These are phyloP conservation scores for Sinapis alba DNA, from an alignment of 441 rosid genomes.

Conservation along the genomic window DNA sequence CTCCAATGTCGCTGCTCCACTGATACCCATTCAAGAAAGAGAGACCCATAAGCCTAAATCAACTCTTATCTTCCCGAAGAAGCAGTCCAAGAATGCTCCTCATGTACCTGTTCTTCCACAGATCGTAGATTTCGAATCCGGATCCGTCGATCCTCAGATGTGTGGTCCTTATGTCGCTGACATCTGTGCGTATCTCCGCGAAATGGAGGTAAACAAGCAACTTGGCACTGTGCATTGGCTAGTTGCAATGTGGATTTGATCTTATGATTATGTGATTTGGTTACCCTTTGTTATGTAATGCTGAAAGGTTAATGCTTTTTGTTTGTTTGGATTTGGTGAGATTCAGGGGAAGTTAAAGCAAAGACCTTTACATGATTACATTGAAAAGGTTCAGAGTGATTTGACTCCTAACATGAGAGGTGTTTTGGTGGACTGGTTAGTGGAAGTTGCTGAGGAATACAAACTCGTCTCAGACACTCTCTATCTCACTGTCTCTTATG, in stretches of 20 bases:
- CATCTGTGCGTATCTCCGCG: slow-evolving; percentile 59
- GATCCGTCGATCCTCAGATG: slow-evolving; percentile 65
- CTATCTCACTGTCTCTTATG: slow-evolving; percentile 55
- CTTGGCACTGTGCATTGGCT: background rate
- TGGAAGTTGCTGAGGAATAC: slow-evolving; percentile 77
- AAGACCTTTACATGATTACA: slow-evolving; percentile 65
- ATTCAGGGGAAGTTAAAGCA: slow-evolving; percentile 56
- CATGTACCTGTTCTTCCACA: background rate
- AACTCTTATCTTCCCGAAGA: slow-evolving; percentile 21
- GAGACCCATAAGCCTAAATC: slow-evolving; percentile 40
- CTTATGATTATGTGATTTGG: background rate
- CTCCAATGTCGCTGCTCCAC: slow-evolving; percentile 34
- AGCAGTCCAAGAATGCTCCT: slow-evolving; percentile 37
- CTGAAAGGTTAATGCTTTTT: background rate
- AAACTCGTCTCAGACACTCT: slow-evolving; percentile 65
- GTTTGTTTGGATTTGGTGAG: background rate
- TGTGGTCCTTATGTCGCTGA: slow-evolving; percentile 57
- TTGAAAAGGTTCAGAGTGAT: slow-evolving; percentile 70
- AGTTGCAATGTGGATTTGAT: background rate
- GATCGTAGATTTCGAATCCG: slow-evolving; percentile 22
- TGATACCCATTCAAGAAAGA: slow-evolving; percentile 22
- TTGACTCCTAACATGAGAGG: slow-evolving; percentile 71
- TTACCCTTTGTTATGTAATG: background rate
- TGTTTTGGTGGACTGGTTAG: slow-evolving; percentile 77
- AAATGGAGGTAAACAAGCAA: slow-evolving; percentile 57